A percentile compares a stretch with the other conserved stretches of the same genome.
These are phyloP conservation scores for Paralagenidium karlingii DNA, from an alignment of 352 stramenopile species.

Conservation along the genomic window DNA sequence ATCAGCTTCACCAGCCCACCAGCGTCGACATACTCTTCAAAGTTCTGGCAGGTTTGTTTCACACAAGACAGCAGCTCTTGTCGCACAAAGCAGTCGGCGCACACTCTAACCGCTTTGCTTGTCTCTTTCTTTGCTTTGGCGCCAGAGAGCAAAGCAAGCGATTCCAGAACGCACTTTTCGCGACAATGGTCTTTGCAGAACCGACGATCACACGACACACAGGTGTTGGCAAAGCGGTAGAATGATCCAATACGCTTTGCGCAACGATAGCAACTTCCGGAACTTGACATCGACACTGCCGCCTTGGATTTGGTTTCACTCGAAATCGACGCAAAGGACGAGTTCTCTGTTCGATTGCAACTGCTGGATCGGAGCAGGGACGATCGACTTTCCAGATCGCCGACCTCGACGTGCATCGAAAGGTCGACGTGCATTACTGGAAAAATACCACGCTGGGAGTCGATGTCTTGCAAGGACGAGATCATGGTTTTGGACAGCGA, in stretches of 20 bases:
- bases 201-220: slow-evolving; percentile 25
- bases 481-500: too few relatives aligned
- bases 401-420: background rate
- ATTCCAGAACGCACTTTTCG: slow-evolving; percentile 12
- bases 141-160: too few relatives aligned
- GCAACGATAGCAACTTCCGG: slow-evolving; percentile 20
- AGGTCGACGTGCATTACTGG: slow-evolving; percentile 2
- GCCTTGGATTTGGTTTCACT: background rate
- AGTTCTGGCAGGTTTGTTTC: slow-evolving; percentile 9
- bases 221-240: slow-evolving; percentile 30
- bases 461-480: too few relatives aligned
- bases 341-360: slow-evolving; percentile 1
- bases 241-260: slow-evolving; percentile 22
- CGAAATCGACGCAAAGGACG: slow-evolving; percentile 10
- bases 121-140: slow-evolving; percentile 4
- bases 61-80: slow-evolving; percentile 32
- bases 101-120: slow-evolving; percentile 1
- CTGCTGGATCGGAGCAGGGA: slow-evolving; percentile 1
- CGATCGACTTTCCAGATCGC: background rate
- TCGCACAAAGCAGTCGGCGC: slow-evolving; percentile 34
- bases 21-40: slow-evolving; percentile 18
- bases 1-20: slow-evolving; percentile 35
- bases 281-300: slow-evolving; percentile 8
- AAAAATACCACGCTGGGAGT: too few relatives aligned
- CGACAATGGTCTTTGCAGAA: slow-evolving; percentile 40